Evolutionary conservation across 768 basidiomycete species (phyloP), one percentile per base, ranked within the genome.

Genomic region (Rhodotorula kratochvilovae): DNA sequence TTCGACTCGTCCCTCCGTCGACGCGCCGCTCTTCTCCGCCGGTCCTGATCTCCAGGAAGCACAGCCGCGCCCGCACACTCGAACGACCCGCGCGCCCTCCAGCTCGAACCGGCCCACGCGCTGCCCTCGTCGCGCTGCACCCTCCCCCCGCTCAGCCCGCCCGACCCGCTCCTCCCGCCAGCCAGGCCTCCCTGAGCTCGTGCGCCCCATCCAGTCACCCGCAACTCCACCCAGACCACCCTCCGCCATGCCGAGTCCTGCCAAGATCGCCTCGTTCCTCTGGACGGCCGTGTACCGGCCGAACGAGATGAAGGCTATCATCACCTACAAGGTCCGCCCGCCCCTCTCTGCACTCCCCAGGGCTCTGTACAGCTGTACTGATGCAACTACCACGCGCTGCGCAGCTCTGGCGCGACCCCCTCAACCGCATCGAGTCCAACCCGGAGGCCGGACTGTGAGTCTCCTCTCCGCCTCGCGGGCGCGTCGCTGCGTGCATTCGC

Each of bases 231-330:
- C 42, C 43, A 12, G 1, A 21, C 31, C 36, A 19, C 2, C 35
- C 36, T 1, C 48, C 27, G 12, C 36, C 33, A 55, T 55, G 54
- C 54, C 54, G 54, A 55, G 33, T 33, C 17, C 54, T 8, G 5
- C 21, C 33, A 35, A 55, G 54, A 7, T 55, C 23, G 54, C 35
- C 36, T 51, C 33, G 1, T 50, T 69, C 45, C 33, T 59, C 15
- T 17, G 31, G 25, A 53, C 51, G 31, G 68, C 66, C 73, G 79
- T 92, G 78, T 88, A 88, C 0, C 91, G 91, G 74, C 92, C 92
- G 23, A 78, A 85, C 70, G 95, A 99, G 79, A 89, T 94, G 79
- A 87, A 87, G 74, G 87, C 86, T 42, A 85, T 97, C 45, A 75
- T 94, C 35, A 90, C 92, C 77, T 97, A 88, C 83, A 86, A 86